Base-by-base conservation (phyloP, 208 protist genomes). In the Novymonas esmeraldas region DNA sequence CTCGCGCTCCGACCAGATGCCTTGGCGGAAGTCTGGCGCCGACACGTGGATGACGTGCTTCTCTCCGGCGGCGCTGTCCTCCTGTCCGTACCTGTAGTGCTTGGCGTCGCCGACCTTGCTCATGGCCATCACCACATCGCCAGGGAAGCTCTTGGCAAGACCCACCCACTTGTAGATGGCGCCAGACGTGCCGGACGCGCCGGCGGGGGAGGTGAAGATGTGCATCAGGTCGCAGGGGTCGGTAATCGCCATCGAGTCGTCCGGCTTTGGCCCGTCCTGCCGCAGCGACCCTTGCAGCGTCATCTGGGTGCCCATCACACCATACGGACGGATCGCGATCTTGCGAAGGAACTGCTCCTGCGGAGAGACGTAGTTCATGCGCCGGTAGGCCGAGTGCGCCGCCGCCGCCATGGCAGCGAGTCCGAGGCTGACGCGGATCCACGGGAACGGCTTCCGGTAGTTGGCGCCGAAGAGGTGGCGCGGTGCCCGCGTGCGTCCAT, bases 91-190 rank as follows among this genome's bases (percentile, higher is more conserved):
- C 46, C 69, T 65, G 67, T 87, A 81, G 51, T 80, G 78, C 74
- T 87, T 88, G 54, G 88, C 87, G 63, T 94, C 84, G 57, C 84
- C 89, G 54, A 87, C 64, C 62, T 87, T 85, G 49, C 72, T 82
- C 58, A 94, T 82, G 16, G 81, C 69, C 41, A 85, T 75, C 52
- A 85, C 81, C 16, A 94, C 83, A 26, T 93, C 85, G 44, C 83
- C 68, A 1, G 86, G 87, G 63, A 95, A 92, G 20, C 54, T 64
- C n/a, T 75, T 82, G 42, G 75, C 73, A 20, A 92, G 76, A 6
- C 85, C 79, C 22, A 93, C 64, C 89, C 87, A 94, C 50, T 92
- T 92, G 82, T 95, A 95, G 52, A 96, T 94, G 3, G 88, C 86
- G 20, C 85, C 81, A 0, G 92, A 89, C 7, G 92, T 89, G 20